Evolutionary conservation across 1,284 basidiomycete genomes (phyloP).

Genomic region (Cryptococcus sp.): DNA sequence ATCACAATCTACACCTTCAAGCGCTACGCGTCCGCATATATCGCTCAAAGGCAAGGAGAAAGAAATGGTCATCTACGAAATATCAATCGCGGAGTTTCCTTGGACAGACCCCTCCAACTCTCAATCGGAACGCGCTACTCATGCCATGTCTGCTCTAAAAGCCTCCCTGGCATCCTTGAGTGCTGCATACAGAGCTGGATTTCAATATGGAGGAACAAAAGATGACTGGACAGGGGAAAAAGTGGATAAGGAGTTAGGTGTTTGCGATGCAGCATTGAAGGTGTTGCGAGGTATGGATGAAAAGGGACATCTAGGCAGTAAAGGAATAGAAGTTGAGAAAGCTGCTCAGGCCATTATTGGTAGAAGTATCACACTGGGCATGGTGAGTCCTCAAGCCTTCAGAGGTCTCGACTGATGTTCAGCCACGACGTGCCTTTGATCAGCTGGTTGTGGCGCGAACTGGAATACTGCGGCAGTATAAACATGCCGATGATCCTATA

Average conservation of each 20-base stretch:
- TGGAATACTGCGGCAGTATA: conserved; percentile 1
- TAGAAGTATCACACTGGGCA: conserved; percentile 20
- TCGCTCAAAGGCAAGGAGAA: conserved; percentile 8
- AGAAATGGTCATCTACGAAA: not conserved
- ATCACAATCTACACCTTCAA: too few relatives aligned
- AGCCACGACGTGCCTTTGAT: conserved; percentile 21
- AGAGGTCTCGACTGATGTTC: conserved; percentile 1
- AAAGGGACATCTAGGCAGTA: conserved; percentile 9
- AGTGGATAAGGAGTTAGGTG: conserved; percentile 8
- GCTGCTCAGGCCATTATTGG: conserved; percentile 15
- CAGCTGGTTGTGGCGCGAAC: conserved; percentile 16
- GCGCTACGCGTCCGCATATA: not conserved
- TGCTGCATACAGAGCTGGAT: conserved; percentile 15
- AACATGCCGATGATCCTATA: too few relatives aligned
- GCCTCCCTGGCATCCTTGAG: conserved; percentile 9
- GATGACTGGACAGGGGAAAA: conserved; percentile 17
- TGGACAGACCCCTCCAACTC: conserved; percentile 8
- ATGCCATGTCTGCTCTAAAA: conserved; percentile 20
- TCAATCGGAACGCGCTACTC: conserved; percentile 7
- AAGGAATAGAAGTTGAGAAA: conserved; percentile 29
- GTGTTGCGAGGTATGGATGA: conserved; percentile 21
- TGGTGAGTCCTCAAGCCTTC: conserved; percentile 20
- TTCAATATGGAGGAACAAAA: conserved; percentile 6
- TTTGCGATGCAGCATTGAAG: conserved; percentile 11
- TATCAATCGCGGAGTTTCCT: not conserved